These are phyloP conservation scores for Diaporthe sp. DNA, from an alignment of 2,329 filamentous ascomycete genomes.

Conservation along the genomic window DNA sequence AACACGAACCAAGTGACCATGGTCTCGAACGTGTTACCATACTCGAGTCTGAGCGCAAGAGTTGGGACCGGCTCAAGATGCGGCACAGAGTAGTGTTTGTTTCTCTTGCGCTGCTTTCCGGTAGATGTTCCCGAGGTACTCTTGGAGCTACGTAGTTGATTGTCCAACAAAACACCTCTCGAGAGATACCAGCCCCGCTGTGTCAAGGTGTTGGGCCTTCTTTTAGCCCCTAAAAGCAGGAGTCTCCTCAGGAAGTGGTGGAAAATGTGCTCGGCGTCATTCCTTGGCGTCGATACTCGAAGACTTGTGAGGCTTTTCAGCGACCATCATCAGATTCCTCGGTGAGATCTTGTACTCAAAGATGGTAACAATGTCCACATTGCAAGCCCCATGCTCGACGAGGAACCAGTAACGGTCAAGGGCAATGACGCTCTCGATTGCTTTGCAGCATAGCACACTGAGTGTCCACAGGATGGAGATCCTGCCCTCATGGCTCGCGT, in stretches of 20 bases:
- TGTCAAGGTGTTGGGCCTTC: neutral
- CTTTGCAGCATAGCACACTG: constrained; percentile 51
- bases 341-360: constrained; percentile 49
- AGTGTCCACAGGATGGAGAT: constrained; percentile 52
- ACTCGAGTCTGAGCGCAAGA: no score
- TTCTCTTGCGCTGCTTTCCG: no score
- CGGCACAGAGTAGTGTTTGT: no score
- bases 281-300: neutral
- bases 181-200: neutral
- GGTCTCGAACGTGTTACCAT: no score
- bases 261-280: neutral
- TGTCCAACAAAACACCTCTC: neutral
- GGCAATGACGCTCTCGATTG: constrained; percentile 51
- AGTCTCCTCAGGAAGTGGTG: neutral
- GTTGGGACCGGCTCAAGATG: no score
- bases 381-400: constrained; percentile 43
- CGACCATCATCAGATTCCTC: constrained; percentile 48
- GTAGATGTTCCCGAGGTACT: no score
- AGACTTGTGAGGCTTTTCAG: constrained; percentile 34
- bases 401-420: constrained; percentile 52
- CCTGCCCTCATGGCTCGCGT: constrained; percentile 45
- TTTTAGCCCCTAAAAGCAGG: neutral
- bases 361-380: constrained; percentile 47
- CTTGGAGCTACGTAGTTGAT: neutral
- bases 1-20: no score